Percentiles rank a stretch among this genome's conserved stretches.
phyloP scores from a whole-genome alignment of 345 rosid genomes.

The Eucalyptus marginata region DNA sequence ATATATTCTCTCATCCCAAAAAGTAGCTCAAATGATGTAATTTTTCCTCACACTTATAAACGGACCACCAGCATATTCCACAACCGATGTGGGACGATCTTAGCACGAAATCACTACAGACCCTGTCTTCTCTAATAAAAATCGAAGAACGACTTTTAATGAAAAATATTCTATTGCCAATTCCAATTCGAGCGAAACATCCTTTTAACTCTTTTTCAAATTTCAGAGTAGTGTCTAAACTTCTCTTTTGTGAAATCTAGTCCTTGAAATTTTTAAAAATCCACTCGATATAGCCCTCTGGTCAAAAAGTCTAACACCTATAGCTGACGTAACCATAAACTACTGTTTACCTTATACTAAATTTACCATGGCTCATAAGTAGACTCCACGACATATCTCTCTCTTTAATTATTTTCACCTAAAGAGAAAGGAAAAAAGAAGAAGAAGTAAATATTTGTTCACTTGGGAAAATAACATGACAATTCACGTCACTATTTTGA shows the following conservation, averaged over 20 bases:
- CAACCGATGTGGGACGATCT: no score
- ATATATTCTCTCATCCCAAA: no score
- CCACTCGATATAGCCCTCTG: background rate
- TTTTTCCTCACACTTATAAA: no score
- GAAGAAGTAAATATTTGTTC: background rate
- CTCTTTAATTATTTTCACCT: background rate
- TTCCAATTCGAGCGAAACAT: no score
- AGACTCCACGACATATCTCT: background rate
- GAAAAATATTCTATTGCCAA: no score
- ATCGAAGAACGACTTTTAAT: no score
- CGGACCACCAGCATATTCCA: background rate
- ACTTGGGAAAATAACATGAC: background rate
- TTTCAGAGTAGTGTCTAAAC: background rate
- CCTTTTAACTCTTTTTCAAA: background rate
- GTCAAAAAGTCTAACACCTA: background rate
- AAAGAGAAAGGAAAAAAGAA: background rate
- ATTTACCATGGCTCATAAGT: background rate
- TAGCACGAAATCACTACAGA: no score
- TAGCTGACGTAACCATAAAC: background rate
- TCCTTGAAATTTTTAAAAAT: background rate
- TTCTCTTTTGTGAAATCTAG: background rate
- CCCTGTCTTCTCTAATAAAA: no score
- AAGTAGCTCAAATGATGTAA: background rate
- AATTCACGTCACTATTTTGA: background rate
- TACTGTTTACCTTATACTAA: background rate